Evolutionary conservation across 163 green algal genomes (phyloP), one percentile per base, ranked within the genome.

Genomic region (Chloroidium sp.): DNA sequence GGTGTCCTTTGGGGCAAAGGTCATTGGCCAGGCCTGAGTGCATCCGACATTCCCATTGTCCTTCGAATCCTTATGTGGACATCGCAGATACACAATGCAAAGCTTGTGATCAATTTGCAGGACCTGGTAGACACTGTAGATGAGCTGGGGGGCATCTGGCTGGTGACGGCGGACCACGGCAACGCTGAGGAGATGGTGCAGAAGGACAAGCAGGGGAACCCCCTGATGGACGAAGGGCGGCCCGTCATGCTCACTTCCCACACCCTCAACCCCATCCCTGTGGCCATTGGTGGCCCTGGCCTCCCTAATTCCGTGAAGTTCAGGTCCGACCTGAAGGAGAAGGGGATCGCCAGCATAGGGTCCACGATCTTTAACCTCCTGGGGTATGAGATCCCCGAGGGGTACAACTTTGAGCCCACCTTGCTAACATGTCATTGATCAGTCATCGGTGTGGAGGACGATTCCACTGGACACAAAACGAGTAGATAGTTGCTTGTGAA

Each of bases 131-230:
- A 91, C 59, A 86, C 87, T 75, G 82, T 77, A 0, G 86, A 94
- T 14, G 80, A 90, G 74, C 62, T 94, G 2, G 88, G 89, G n/a
- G 89, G 90, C 61, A 90, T 95, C 78, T 98, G 88, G 80, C 80
- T 98, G 14, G 78, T 98, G 3, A 97, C 93, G 3, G 86, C 93
- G 0, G 95, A 98, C 88, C 95, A 98, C 82, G 95, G 95, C 83
- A 98, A 98, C 86, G 93, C 93, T 0, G 95, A 98, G 81, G 95
- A 98, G 87, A 98, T 98, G 95, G 95, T 72, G 67, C 93, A 84
- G 69, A 82, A 85, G 72, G 72, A 84, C 74, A 90, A 92, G 85
- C 90, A 90, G 82, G 69, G 82, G 67, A 74, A 89, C 77, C 84
- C 88, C 0, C 78, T 88, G 4, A 82, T 82, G 64, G 87, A 91